Evolutionary conservation across 352 stramenopile species (phyloP).

Genomic region (Phytopythium mirpurense): DNA sequence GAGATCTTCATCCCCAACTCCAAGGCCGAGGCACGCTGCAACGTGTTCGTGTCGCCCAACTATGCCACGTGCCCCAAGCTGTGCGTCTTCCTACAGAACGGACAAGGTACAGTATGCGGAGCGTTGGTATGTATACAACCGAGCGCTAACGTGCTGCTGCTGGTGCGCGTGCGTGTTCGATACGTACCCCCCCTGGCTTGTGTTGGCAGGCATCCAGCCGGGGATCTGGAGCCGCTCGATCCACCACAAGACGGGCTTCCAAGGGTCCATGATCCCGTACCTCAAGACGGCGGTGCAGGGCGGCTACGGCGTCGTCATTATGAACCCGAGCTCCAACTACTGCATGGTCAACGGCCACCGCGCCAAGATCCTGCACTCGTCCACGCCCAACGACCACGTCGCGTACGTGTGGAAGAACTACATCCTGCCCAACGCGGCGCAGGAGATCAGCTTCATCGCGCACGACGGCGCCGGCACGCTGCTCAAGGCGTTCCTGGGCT

Average conservation of each 20-base stretch:
- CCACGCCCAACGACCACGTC: slow-evolving; percentile 70
- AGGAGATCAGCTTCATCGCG: slow-evolving; percentile 84
- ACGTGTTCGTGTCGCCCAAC: slow-evolving; percentile 82
- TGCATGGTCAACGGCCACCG: slow-evolving; percentile 73
- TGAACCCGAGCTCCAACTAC: slow-evolving; percentile 83
- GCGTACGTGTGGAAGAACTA: slow-evolving; percentile 87
- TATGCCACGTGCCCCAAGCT: slow-evolving; percentile 76
- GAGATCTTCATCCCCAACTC: slow-evolving; percentile 88
- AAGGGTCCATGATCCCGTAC: slow-evolving; percentile 87
- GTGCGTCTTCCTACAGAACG: slow-evolving; percentile 78
- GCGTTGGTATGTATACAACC: background rate
- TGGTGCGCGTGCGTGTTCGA: background rate
- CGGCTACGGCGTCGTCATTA: slow-evolving; percentile 73
- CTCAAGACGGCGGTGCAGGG: slow-evolving; percentile 82
- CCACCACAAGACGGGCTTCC: slow-evolving; percentile 76
- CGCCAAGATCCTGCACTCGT: slow-evolving; percentile 79
- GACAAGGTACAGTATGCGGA: slow-evolving; percentile 24
- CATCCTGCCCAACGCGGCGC: slow-evolving; percentile 69
- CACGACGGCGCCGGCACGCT: slow-evolving; percentile 65
- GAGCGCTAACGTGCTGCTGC: too few species aligned
- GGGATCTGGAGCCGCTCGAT: slow-evolving; percentile 71
- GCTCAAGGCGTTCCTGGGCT: slow-evolving; percentile 66
- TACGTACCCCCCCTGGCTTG: background rate
- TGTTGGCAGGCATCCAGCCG: slow-evolving; percentile 43
- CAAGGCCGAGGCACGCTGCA: slow-evolving; percentile 82